Conservation (phyloP, 768 basidiomycete species). For the Cystofilobasidium capitatum region DNA sequence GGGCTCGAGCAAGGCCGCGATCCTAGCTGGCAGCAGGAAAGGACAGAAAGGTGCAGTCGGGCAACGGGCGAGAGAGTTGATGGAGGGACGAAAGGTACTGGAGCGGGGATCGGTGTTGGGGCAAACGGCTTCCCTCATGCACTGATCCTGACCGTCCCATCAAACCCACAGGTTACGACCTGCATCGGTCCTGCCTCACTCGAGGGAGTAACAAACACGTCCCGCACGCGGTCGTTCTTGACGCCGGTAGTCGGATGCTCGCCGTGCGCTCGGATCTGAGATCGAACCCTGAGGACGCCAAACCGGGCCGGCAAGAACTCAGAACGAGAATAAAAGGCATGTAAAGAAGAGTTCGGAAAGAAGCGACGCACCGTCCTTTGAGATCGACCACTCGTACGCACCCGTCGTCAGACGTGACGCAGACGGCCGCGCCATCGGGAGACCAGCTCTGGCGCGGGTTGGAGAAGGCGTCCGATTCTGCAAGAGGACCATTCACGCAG, state of each 20-base stretch:
- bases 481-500: not conserved
- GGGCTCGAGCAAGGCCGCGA: no score
- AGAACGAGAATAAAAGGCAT: not conserved
- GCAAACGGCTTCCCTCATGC: not conserved
- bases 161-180: constrained; percentile 22
- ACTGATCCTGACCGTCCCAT: constrained; percentile 15
- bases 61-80: no score
- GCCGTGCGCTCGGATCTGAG: constrained; percentile 10
- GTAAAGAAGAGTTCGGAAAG: not conserved
- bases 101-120: no score
- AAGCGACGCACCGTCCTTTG: constrained; percentile 12
- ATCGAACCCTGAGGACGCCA: constrained; percentile 4
- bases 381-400: constrained; percentile 31
- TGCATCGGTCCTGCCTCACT: not conserved
- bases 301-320: not conserved
- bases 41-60: no score
- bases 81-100: no score
- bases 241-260: constrained; percentile 22
- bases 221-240: constrained; percentile 11
- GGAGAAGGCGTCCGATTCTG: constrained; percentile 31
- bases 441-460: constrained; percentile 33
- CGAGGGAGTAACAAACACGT: constrained; percentile 7
- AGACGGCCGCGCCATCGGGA: constrained; percentile 28
- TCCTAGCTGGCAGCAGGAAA: no score
- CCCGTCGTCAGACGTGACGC: constrained; percentile 37